These are phyloP conservation scores for Aspergillus funiculosus DNA, from an alignment of 495 filamentous ascomycete genomes.

Conservation along the genomic window DNA sequence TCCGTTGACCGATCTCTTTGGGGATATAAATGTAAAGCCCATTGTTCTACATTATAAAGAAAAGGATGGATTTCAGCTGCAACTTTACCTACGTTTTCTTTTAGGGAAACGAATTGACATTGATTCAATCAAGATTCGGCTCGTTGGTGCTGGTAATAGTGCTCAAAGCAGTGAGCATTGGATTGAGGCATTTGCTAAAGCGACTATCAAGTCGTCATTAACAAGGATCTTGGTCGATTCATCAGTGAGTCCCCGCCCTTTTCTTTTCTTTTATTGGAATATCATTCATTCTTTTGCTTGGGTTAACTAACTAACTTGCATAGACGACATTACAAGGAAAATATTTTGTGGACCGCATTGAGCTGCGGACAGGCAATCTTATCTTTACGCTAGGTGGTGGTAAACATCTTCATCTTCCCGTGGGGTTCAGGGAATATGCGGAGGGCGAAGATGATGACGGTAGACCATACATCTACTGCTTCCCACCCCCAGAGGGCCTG, in stretches of 20 bases:
- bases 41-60: constrained; percentile 63
- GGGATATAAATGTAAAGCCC: constrained; percentile 60
- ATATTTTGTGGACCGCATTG: constrained; percentile 69
- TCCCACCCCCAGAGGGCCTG: constrained; percentile 43
- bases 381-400: constrained; percentile 45
- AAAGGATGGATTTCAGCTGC: constrained; percentile 72
- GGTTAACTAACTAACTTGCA: constrained; percentile 21
- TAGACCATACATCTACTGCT: constrained; percentile 46
- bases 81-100: constrained; percentile 64
- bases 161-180: constrained; percentile 38
- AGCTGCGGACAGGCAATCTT: constrained; percentile 63
- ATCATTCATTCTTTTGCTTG: background rate
- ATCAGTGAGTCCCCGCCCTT: constrained; percentile 35
- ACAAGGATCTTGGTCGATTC: constrained; percentile 39
- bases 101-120: constrained; percentile 65
- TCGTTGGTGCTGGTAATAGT: constrained; percentile 38
- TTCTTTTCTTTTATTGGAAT: no score
- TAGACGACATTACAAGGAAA: constrained; percentile 64
- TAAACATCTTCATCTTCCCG: constrained; percentile 29
- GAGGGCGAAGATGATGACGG: constrained; percentile 31
- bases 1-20: constrained; percentile 69
- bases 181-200: constrained; percentile 33
- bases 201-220: constrained; percentile 34
- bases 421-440: constrained; percentile 40
- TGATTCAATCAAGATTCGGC: constrained; percentile 58